phyloP scores from a whole-genome alignment of 2,329 filamentous ascomycete species.

The Beauveria scarabaeidicola region DNA sequence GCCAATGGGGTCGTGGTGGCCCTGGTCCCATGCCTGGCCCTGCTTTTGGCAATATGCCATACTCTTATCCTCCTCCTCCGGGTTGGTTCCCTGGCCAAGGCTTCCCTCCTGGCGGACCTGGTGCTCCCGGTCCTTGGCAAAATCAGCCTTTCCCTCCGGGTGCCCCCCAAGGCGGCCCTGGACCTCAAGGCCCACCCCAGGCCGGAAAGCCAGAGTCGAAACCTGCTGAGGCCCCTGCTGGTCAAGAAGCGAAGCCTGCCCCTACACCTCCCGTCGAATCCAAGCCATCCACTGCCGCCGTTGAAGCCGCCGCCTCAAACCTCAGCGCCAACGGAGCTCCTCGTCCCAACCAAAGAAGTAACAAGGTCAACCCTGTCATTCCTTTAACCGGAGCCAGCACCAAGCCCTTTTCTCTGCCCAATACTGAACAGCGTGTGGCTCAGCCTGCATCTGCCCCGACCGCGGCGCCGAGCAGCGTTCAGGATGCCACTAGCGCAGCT shows the following conservation, averaged over 20 bases:
- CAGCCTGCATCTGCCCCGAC: slow-evolving; percentile 26
- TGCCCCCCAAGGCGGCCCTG: slow-evolving; percentile 47
- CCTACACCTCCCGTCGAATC: slow-evolving; percentile 60
- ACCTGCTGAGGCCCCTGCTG: slow-evolving; percentile 20
- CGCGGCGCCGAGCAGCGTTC: slow-evolving; percentile 34
- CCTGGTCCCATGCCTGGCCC: slow-evolving; percentile 49
- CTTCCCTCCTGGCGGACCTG: slow-evolving; percentile 48
- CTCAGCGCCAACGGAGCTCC: slow-evolving; percentile 33
- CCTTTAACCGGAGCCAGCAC: slow-evolving; percentile 45
- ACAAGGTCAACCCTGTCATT: slow-evolving; percentile 56
- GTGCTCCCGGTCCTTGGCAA: slow-evolving; percentile 44
- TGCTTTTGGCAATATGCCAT: slow-evolving; percentile 62
- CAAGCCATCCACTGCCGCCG: slow-evolving; percentile 47
- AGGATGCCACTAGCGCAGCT: slow-evolving; percentile 65
- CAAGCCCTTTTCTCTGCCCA: slow-evolving; percentile 30
- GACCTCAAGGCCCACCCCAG: slow-evolving; percentile 29
- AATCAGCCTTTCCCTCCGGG: slow-evolving; percentile 52
- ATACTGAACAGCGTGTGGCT: slow-evolving; percentile 19
- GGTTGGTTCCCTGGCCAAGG: slow-evolving; percentile 76
- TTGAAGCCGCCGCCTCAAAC: slow-evolving; percentile 30
- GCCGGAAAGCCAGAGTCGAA: slow-evolving; percentile 34
- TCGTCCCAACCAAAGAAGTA: slow-evolving; percentile 20
- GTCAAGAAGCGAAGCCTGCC: slow-evolving; percentile 48
- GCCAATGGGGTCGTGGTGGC: slow-evolving; percentile 46
- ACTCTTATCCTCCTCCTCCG: slow-evolving; percentile 58